phyloP scores from a whole-genome alignment of 371 early-diverging fungal genomes.

The Mucor circinelloides region DNA sequence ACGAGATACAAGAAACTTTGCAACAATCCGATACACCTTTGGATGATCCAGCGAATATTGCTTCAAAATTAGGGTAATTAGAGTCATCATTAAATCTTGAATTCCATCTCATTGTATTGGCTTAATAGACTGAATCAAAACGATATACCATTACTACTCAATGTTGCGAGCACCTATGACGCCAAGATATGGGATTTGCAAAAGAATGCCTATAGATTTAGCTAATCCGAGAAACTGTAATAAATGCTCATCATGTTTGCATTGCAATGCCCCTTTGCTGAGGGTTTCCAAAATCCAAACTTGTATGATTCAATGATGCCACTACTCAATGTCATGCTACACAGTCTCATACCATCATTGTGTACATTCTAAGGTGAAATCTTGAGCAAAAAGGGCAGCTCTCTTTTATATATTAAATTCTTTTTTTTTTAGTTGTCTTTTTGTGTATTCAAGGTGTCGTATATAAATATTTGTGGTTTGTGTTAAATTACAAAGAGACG shows the following conservation, averaged over 20 bases:
- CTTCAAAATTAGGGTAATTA: slow-evolving; percentile 37
- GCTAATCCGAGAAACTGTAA: neutral
- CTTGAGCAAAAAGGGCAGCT: neutral
- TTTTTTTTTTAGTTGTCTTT: slow-evolving; percentile 2
- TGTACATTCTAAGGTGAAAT: neutral
- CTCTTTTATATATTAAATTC: slow-evolving; percentile 1
- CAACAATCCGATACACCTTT: slow-evolving; percentile 12
- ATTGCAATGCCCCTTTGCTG: too few species aligned
- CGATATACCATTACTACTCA: slow-evolving; percentile 44
- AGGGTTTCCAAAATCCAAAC: too few species aligned
- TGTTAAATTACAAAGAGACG: slow-evolving; percentile 56
- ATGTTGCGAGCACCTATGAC: slow-evolving; percentile 47
- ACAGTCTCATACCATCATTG: neutral
- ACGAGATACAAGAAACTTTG: slow-evolving; percentile 29
- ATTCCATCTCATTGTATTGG: neutral
- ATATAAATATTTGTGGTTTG: slow-evolving; percentile 15
- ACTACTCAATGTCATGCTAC: neutral
- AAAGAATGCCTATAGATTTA: neutral
- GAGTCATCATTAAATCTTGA: too few species aligned
- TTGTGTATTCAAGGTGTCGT: slow-evolving; percentile 2
- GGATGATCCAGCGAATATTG: slow-evolving; percentile 24
- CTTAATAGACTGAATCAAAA: slow-evolving; percentile 22
- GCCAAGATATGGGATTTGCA: slow-evolving; percentile 33
- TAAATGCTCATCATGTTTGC: too few species aligned
- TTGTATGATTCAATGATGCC: neutral